Evolutionary conservation across 1,284 basidiomycete genomes (phyloP).

Genomic region (Marasmius tenuissimus): DNA sequence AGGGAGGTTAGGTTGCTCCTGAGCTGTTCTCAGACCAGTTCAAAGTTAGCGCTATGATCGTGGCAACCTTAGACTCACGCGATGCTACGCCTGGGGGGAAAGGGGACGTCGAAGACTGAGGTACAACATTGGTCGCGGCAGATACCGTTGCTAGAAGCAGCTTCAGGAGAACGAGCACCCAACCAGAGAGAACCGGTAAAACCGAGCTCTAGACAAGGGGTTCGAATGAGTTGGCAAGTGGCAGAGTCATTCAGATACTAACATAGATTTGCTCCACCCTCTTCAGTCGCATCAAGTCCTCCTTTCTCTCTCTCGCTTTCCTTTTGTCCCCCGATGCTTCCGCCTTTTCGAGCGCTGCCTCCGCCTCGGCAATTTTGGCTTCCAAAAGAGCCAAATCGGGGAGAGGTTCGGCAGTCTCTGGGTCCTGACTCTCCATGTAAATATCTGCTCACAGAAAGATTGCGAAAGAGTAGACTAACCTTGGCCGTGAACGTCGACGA

Average conservation of each 20-base stretch:
- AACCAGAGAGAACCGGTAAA: conserved; percentile 80
- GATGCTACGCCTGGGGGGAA: conserved; percentile 72
- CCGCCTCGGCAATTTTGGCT: conserved; percentile 68
- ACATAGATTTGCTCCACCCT: conserved; percentile 92
- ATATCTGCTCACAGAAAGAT: neutral
- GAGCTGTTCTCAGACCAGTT: conserved; percentile 34
- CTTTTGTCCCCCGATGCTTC: conserved; percentile 56
- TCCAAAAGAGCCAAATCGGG: conserved; percentile 72
- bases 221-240: conserved; percentile 5
- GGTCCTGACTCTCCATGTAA: conserved; percentile 38
- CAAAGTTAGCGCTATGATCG: conserved; percentile 10
- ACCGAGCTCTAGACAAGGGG: conserved; percentile 57
- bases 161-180: conserved; percentile 90
- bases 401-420: conserved; percentile 59
- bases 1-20: conserved; percentile 57
- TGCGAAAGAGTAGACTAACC: conserved; percentile 32
- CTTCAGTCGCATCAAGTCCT: conserved; percentile 82
- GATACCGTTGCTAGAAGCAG: conserved; percentile 87
- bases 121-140: conserved; percentile 60
- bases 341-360: conserved; percentile 54
- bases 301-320: conserved; percentile 65
- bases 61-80: conserved; percentile 44
- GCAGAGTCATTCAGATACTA: conserved; percentile 29
- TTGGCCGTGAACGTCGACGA: conserved; percentile 46
- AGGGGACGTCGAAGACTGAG: conserved; percentile 60